These are phyloP conservation scores for Scytalidium sp. DNA, from an alignment of 2,329 filamentous ascomycete genomes.

Conservation along the genomic window DNA sequence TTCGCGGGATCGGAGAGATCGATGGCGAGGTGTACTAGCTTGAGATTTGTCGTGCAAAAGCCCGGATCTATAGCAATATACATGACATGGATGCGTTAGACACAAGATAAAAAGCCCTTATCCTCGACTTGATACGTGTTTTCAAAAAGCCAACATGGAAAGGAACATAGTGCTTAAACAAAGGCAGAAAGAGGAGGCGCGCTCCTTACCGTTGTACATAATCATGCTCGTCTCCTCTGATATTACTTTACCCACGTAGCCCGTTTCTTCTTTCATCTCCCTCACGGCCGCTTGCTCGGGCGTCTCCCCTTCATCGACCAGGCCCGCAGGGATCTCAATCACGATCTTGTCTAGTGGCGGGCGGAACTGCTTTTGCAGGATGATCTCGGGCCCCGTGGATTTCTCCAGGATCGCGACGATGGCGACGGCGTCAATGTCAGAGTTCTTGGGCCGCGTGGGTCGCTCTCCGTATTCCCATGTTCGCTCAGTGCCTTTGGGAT, in stretches of 20 bases:
- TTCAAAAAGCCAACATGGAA: not conserved
- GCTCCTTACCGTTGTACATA: constrained; percentile 58
- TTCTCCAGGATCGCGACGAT: constrained; percentile 67
- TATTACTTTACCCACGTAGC: constrained; percentile 53
- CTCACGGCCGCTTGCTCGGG: constrained; percentile 59
- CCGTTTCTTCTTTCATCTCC: constrained; percentile 65
- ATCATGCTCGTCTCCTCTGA: constrained; percentile 56
- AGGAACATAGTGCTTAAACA: too few species aligned
- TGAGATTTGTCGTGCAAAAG: constrained; percentile 65
- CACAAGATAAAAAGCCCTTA: not conserved
- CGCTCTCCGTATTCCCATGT: constrained; percentile 73
- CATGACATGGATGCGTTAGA: not conserved
- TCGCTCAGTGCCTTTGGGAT: constrained; percentile 55
- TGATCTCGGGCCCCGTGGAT: constrained; percentile 47
- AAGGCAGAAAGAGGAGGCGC: not conserved
- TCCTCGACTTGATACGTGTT: not conserved
- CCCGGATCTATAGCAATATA: constrained; percentile 46
- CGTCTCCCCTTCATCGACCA: constrained; percentile 61
- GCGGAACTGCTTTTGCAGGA: constrained; percentile 66
- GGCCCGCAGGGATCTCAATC: constrained; percentile 63
- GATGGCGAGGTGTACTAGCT: constrained; percentile 48
- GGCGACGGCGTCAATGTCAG: constrained; percentile 69
- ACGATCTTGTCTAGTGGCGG: constrained; percentile 57
- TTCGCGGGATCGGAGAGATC: constrained; percentile 43
- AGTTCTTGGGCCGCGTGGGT: constrained; percentile 59